Evolutionary conservation across 352 stramenopile species (phyloP), one percentile per base, ranked within the genome.

Genomic region (Globisporangium nunn): DNA sequence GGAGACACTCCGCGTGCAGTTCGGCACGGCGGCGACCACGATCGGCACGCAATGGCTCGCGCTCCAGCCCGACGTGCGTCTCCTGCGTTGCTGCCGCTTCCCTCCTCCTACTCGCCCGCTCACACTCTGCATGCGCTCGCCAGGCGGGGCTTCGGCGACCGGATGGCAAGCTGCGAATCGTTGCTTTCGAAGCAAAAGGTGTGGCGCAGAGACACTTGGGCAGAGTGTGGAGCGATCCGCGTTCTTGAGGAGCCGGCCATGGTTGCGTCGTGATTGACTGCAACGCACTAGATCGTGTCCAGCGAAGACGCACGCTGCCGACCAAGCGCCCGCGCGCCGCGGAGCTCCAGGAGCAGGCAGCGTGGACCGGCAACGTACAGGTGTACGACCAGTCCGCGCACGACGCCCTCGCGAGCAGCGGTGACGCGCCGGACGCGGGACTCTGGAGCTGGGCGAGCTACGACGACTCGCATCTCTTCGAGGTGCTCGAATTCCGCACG

Each of bases 111-210:
- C 23, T 44, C 31, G 6, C 18, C n/a, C n/a, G 12, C 0, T 63
- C 15, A 6, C 40, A 17, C 14, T 40, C 28, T 17, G 23, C 23
- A 23, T 23, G 23, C 23, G 23, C 23, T 17, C 8, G 8, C 12
- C 15, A 78, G 68, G 50, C 52, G n/a, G 28, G 62, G 18, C 59
- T 80, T 10, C 60, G 63, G 46, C 55, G 66, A 31, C 53, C 52
- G 6, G 64, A 78, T 64, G 71, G 71, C 46, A 67, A 30, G 44
- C 75, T 70, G 8, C 75, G 83, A 1, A 29, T 90, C 14, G 50
- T 92, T 33, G 74, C 75, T 6, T 92, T 92, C 44, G 81, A 92
- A 67, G 81, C 81, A 0, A 92, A 90, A 83, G 77, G 79, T 68
- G 52, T 11, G 63, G 29, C 23, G 23, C 23, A 23, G 23, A 23